These are phyloP conservation scores for Reutealis trisperma DNA, from an alignment of 345 rosid species.

Conservation along the genomic window DNA sequence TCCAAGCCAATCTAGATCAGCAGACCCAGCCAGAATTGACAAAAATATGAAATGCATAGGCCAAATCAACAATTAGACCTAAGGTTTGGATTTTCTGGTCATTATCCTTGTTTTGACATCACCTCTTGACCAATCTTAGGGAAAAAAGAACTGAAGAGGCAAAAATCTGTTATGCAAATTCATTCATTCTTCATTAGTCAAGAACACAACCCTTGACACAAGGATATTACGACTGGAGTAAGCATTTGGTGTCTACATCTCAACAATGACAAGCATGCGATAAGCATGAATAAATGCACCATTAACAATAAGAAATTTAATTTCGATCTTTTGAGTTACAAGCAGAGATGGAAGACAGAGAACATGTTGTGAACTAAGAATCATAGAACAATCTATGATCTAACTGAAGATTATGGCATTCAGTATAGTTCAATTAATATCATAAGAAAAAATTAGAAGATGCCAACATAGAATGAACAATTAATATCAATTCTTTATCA, in stretches of 20 bases:
- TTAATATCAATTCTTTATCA: neutral
- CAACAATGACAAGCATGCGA: neutral
- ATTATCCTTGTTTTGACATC: neutral
- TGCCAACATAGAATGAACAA: neutral
- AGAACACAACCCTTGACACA: neutral
- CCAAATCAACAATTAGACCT: neutral
- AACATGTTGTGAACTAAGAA: too few species aligned
- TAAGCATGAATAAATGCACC: neutral
- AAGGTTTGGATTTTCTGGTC: neutral
- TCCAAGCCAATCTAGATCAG: too few species aligned
- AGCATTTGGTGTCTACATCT: neutral
- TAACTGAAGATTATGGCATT: too few species aligned
- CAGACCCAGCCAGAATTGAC: too few species aligned
- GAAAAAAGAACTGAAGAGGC: conserved; percentile 3
- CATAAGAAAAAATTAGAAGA: too few species aligned
- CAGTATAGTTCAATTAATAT: too few species aligned
- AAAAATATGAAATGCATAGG: too few species aligned
- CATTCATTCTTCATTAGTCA: neutral
- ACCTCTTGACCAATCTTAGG: neutral
- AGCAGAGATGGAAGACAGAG: too few species aligned
- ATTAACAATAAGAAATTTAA: neutral
- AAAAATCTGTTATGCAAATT: neutral
- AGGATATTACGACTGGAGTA: neutral
- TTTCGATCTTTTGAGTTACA: neutral
- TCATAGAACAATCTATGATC: too few species aligned